A percentile compares a stretch with the other conserved stretches of the same genome.
These are phyloP conservation scores for Phoenix roebelenii DNA, from an alignment of 176 grass and related monocot genomes.

Conservation along the genomic window DNA sequence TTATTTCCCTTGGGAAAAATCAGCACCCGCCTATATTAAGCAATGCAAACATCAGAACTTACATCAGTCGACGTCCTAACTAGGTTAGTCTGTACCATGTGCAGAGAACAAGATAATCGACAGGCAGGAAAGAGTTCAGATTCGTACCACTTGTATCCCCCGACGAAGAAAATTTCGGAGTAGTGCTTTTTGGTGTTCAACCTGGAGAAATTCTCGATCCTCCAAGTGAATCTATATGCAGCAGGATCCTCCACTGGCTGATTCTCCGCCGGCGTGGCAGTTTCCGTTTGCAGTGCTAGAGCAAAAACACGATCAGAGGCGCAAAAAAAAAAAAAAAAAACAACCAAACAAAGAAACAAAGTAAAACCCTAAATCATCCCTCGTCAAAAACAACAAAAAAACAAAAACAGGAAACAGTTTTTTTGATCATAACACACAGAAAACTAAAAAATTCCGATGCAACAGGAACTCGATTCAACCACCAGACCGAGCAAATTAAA, in stretches of 20 bases:
- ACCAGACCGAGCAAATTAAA: no score
- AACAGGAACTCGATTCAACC: neutral
- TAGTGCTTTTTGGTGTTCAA: slow-evolving; percentile 28
- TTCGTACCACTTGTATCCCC: slow-evolving; percentile 52
- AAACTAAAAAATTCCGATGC: neutral
- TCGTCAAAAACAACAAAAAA: no score
- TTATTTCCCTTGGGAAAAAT: slow-evolving; percentile 61
- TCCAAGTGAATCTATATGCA: slow-evolving; percentile 53
- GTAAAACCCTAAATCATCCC: slow-evolving; percentile 1
- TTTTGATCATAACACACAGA: slow-evolving; percentile 3
- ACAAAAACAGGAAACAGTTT: neutral
- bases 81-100: neutral
- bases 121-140: slow-evolving; percentile 1
- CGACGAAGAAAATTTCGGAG: slow-evolving; percentile 45
- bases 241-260: slow-evolving; percentile 39
- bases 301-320: slow-evolving; percentile 5
- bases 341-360: neutral
- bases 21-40: slow-evolving; percentile 46
- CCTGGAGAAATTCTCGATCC: slow-evolving; percentile 36
- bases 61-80: neutral
- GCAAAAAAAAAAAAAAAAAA: neutral
- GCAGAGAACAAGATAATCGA: neutral
- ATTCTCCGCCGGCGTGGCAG: slow-evolving; percentile 17
- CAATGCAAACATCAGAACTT: slow-evolving; percentile 5
- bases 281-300: slow-evolving; percentile 29